A percentile compares a stretch with the other conserved stretches of the same genome.
Conservation (phyloP, 2,329 filamentous ascomycete genomes). For the Corynespora cassiicola region DNA sequence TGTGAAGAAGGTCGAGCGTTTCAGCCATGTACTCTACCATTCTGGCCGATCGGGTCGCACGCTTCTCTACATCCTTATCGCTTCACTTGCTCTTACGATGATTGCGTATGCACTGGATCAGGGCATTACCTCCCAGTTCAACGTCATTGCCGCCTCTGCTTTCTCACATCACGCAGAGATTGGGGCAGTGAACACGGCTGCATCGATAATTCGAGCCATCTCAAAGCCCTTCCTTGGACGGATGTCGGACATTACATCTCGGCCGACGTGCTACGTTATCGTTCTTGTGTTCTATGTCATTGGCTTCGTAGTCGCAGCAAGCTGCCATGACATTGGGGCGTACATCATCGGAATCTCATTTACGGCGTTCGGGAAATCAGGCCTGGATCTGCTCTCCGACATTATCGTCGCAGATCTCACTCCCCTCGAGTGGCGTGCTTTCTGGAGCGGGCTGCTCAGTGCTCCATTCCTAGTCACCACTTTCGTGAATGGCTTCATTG, state of each 20-base stretch:
- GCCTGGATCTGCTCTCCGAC: slow-evolving; percentile 32
- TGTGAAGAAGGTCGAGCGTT: slow-evolving; percentile 30
- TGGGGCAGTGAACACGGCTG: slow-evolving; percentile 16
- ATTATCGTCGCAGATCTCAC: slow-evolving; percentile 39
- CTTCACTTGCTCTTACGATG: slow-evolving; percentile 33
- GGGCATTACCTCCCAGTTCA: slow-evolving; percentile 27
- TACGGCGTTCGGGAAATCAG: slow-evolving; percentile 34
- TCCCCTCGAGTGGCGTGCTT: slow-evolving; percentile 35
- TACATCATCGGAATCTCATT: slow-evolving; percentile 33
- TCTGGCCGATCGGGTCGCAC: slow-evolving; percentile 24
- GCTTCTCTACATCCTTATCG: slow-evolving; percentile 23
- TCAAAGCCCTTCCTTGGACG: slow-evolving; percentile 29
- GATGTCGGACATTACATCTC: slow-evolving; percentile 29
- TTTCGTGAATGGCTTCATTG: slow-evolving; percentile 52
- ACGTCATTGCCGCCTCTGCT: slow-evolving; percentile 23
- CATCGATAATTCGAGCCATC: slow-evolving; percentile 27
- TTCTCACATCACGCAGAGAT: slow-evolving; percentile 23
- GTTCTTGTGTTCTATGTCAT: slow-evolving; percentile 41
- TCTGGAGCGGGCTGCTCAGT: slow-evolving; percentile 24
- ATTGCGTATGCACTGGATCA: slow-evolving; percentile 32
- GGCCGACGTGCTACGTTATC: slow-evolving; percentile 44
- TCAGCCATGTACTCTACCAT: slow-evolving; percentile 31
- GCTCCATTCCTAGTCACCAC: slow-evolving; percentile 49
- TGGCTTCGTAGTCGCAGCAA: slow-evolving; percentile 21
- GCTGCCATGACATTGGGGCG: slow-evolving; percentile 19